phyloP scores from a whole-genome alignment of 2,329 filamentous ascomycete genomes.

The Cercospora sp. region DNA sequence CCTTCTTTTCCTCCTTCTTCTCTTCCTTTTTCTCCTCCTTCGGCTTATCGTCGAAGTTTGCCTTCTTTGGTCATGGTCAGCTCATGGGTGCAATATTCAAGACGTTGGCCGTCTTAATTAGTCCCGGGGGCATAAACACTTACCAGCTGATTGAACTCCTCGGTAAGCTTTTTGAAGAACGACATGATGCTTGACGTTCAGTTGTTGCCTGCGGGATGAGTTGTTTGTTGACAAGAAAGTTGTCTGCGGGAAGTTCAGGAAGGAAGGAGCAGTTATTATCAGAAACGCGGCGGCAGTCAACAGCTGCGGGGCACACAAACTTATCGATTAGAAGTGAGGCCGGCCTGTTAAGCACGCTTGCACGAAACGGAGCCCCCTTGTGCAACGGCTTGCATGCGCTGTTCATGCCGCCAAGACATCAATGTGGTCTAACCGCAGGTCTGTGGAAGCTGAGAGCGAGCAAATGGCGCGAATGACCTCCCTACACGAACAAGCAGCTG shows the following conservation, averaged over 20 bases:
- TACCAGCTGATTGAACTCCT: conserved; percentile 47
- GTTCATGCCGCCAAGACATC: conserved; percentile 12
- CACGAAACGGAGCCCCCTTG: no score
- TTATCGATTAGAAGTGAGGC: conserved; percentile 18
- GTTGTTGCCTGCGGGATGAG: neutral
- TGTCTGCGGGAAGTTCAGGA: neutral
- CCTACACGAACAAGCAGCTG: neutral
- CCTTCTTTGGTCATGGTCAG: no score
- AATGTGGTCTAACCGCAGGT: conserved; percentile 11
- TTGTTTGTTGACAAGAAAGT: neutral
- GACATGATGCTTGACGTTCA: conserved; percentile 39
- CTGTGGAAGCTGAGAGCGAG: conserved; percentile 14
- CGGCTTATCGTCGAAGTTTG: conserved; percentile 35
- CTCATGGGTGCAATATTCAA: no score
- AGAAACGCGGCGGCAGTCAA: conserved; percentile 1
- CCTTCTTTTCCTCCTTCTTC: conserved; percentile 24
- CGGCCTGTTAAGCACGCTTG: conserved; percentile 5
- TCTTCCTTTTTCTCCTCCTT: conserved; percentile 39
- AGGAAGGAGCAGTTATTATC: neutral
- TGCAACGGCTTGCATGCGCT: conserved; percentile 12
- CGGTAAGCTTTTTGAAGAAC: conserved; percentile 50
- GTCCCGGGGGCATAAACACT: no score
- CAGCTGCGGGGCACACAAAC: conserved; percentile 13
- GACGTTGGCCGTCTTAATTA: no score
- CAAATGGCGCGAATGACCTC: neutral